Base-by-base conservation (phyloP, 306 rosid genomes). In the Begonia peltatifolia region DNA sequence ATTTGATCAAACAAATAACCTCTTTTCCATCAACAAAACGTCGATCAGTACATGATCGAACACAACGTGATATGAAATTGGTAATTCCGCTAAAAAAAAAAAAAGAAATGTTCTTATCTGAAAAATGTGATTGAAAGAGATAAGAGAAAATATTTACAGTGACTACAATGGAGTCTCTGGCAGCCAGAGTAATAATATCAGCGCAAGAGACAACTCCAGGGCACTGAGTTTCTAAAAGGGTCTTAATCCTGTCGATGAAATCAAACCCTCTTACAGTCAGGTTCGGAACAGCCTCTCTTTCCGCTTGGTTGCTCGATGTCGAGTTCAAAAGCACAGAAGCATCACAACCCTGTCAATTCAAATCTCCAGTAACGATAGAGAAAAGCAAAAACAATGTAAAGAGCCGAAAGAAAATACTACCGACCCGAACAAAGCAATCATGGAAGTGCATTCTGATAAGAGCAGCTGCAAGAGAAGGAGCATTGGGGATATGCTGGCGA, bases 141-240 rank as follows among this genome's bases (percentile, higher is more conserved):
- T 25, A 3, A 3, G 35, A 25, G 35, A 14, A 16, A 52, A 66
- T 62, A 11, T 77, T 78, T 70, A 89, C 97, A 11, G 81, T 89
- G 49, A 54, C 63, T 9, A 74, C 85, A 65, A 89, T 56, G 10
- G 95, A 68, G 58, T 89, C 97, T 74, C 97, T 82, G 6, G 95
- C 63, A 35, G 72, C 83, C 72, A 89, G 53, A 69, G 90, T 30
- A 56, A 89, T 10, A 8, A 69, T 55, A 59, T 89, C 95, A 18
- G 94, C 94, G 57, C 97, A 89, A 14, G 97, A 89, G 14, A 89
- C 97, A 2, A 78, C 64, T 59, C 85, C 82, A 36, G 95, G 90
- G 53, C 97, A 89, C 70, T 76, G 80, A 50, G 85, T 90, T 59
- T 89, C 97, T 52, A 89, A 56, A 1, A 76, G 79, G 67, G 78